Conservation (phyloP, 2,329 filamentous ascomycete species). For the Ascochyta pisi region DNA sequence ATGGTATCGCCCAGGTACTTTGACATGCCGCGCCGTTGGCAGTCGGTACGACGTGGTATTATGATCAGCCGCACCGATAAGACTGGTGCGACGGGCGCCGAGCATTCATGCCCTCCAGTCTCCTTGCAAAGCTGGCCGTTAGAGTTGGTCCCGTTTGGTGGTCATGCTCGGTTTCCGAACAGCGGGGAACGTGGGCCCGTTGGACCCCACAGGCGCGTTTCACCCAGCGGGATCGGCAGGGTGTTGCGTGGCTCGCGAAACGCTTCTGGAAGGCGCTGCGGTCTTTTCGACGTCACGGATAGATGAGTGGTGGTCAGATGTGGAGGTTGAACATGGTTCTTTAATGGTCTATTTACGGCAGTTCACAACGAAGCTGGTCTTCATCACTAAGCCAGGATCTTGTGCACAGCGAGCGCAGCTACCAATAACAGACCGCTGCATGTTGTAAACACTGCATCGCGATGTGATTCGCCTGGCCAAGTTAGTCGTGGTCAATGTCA, state of each 20-base stretch:
- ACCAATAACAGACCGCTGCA: slow-evolving; percentile 39
- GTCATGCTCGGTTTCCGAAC: slow-evolving; percentile 19
- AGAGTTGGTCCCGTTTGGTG: slow-evolving; percentile 1
- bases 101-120: slow-evolving; percentile 9
- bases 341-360: slow-evolving; percentile 12
- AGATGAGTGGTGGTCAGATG: slow-evolving; percentile 5
- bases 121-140: slow-evolving; percentile 1
- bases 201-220: slow-evolving; percentile 15
- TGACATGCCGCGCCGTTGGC: slow-evolving; percentile 4
- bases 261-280: slow-evolving; percentile 6
- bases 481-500: slow-evolving; percentile 17
- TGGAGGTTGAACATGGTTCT: background rate
- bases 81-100: slow-evolving; percentile 16
- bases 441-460: slow-evolving; percentile 40
- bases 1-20: slow-evolving; percentile 17
- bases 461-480: slow-evolving; percentile 36
- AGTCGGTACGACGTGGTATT: slow-evolving; percentile 2
- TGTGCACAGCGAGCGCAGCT: slow-evolving; percentile 37
- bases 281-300: slow-evolving; percentile 9
- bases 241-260: slow-evolving; percentile 13
- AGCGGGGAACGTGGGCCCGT: slow-evolving; percentile 15
- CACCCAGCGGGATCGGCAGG: slow-evolving; percentile 12
- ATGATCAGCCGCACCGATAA: slow-evolving; percentile 6
- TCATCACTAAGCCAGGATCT: slow-evolving; percentile 26
- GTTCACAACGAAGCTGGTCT: slow-evolving; percentile 7